Evolutionary conservation across 768 basidiomycete genomes (phyloP).

Genomic region (Russula compacta): DNA sequence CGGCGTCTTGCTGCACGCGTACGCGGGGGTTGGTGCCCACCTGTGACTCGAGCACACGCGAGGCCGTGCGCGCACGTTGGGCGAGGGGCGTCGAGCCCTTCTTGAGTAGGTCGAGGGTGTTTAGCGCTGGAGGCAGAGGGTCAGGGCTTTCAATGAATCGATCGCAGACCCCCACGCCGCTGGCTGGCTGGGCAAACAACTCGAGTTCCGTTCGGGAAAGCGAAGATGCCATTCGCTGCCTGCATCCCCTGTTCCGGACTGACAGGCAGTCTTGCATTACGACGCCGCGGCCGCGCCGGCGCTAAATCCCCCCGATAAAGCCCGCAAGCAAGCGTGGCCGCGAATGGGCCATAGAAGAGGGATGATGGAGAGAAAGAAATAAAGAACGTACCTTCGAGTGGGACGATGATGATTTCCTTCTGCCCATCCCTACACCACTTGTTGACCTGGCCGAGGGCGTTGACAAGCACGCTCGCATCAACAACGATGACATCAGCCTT

Average conservation of each 20-base stretch:
- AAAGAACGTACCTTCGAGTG: constrained; percentile 67
- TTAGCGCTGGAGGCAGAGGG: constrained; percentile 51
- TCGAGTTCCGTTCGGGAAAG: neutral
- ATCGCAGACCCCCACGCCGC: neutral
- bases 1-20: constrained; percentile 72
- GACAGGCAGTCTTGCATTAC: neutral
- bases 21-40: constrained; percentile 78
- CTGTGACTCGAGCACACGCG: constrained; percentile 80
- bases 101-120: constrained; percentile 87
- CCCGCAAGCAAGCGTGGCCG: neutral
- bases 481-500: constrained; percentile 71
- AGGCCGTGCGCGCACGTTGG: constrained; percentile 76
- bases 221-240: neutral
- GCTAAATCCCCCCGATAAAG: neutral
- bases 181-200: neutral
- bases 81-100: constrained; percentile 77
- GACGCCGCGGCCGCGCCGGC: neutral
- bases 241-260: neutral
- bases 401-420: constrained; percentile 71
- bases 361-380: neutral
- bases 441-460: constrained; percentile 70
- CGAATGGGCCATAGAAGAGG: neutral
- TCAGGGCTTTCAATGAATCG: neutral
- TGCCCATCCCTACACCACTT: constrained; percentile 73
- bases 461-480: constrained; percentile 75